phyloP scores from a whole-genome alignment of 495 filamentous ascomycete species.

The Aspergillus diversus region DNA sequence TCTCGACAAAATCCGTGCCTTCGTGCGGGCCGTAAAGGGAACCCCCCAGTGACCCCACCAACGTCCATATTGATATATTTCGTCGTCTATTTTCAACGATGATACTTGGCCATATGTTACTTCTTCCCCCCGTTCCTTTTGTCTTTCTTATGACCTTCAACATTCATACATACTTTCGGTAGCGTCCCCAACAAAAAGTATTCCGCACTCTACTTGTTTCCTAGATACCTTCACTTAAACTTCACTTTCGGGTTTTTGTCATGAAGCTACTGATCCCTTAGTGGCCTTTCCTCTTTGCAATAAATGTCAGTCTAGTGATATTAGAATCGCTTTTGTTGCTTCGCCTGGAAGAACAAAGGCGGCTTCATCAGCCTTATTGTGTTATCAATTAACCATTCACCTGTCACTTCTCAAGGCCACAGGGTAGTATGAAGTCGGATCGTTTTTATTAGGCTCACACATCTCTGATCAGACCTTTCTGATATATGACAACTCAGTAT shows the following conservation, averaged over 20 bases:
- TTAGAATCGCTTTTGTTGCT: too few species aligned
- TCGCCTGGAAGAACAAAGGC: too few species aligned
- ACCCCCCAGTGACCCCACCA: neutral
- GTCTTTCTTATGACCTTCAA: neutral
- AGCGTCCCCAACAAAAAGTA: neutral
- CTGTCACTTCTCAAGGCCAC: too few species aligned
- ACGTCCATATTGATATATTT: conserved; percentile 29
- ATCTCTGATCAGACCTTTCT: too few species aligned
- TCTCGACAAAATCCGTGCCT: conserved; percentile 77
- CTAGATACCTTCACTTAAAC: conserved; percentile 10
- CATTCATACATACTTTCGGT: conserved; percentile 9
- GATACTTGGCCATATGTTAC: conserved; percentile 3
- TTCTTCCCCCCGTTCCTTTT: conserved; percentile 3
- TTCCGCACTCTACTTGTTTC: neutral
- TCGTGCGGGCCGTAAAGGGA: conserved; percentile 74
- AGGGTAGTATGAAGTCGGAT: too few species aligned
- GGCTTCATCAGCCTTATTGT: too few species aligned
- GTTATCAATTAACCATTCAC: too few species aligned
- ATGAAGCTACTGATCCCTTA: too few species aligned
- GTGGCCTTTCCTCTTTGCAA: too few species aligned
- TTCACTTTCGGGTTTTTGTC: conserved; percentile 6
- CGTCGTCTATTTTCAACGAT: conserved; percentile 3
- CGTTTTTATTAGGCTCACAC: too few species aligned
- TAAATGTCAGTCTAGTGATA: too few species aligned
- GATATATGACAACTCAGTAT: too few species aligned